Base-by-base conservation (phyloP, 129 eudicot genomes). In the Chrysanthemum seticuspe region DNA sequence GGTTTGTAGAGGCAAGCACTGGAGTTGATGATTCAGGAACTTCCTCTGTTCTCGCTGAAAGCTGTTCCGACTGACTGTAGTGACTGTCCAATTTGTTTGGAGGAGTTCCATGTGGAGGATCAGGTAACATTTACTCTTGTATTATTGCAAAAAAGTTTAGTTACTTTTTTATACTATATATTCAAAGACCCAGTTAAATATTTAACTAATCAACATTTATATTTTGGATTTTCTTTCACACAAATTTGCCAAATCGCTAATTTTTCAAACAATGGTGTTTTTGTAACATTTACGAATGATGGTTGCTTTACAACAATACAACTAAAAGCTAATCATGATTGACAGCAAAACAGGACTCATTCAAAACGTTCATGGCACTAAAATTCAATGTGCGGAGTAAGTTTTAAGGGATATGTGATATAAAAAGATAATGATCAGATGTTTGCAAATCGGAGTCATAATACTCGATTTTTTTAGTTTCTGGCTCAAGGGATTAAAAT, bases 1-100 rank as follows among this genome's bases (percentile, higher is more conserved):
- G 65, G 76, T 67, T 44, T 65, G 65, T 85, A 95, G 99, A 90
- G 89, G 83, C 96, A 90, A 76, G 97, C 96, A 29, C 90, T 95
- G 55, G 96, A 95, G 75, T 84, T 89, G 16, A 85, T 95, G 19
- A 90, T 95, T 79, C 96, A 85, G 67, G 91, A 90, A 68, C 99
- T 95, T 74, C 99, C 99, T 23, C 69, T 86, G 79, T 95, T 90
- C 82, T 77, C 84, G 71, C 82, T 95, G 73, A 95, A 95, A 84
- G 94, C 99, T 19, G 99, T 95, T 73, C 99, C 99, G 3, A 90
- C 96, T 19, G 99, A 95, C 78, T 88, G 97, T 77, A 90, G 93
- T n/a, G 99, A 95, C 81, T 95, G 99, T 60, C 99, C 97, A 10
- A 95, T 95, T 65, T 95, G 99, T 83, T 81, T 95, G 84, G 99